Base-by-base conservation (phyloP, 768 basidiomycete species). In the Xanthoconium purpureum region DNA sequence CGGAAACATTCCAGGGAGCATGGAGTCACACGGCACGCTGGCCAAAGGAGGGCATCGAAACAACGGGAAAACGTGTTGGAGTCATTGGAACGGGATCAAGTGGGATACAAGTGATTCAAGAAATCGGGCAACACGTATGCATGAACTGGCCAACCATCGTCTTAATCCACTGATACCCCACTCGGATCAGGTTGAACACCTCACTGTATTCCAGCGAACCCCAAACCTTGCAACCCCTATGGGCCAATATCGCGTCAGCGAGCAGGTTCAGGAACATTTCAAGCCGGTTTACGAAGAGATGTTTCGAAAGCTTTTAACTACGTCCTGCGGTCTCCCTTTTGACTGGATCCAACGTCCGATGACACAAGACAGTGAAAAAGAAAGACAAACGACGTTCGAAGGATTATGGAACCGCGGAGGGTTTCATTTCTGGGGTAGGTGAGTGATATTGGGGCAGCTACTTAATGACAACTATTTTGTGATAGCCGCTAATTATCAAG, bases 1-100 rank as follows among this genome's bases (percentile, higher is more conserved):
- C 60, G 1, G 52, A 52, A 17, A 49, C 24, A 10, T 63, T 63
- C 51, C 20, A 50, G 9, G 60, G 62, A 10, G 1, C 11, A n/a
- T 56, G 49, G n/a, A 52, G 35, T 11, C 62, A 63, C 39, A 60
- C 58, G 1, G 52, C 40, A 3, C 54, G 62, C 0, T 62, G 61
- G 61, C 61, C 61, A n/a, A 54, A 53, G 30, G 51, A 50, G 18
- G 62, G 62, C 6, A 63, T 63, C 17, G 47, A 60, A n/a, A 63
- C 47, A 1, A 35, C 0, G 13, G 50, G 62, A 1, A 60, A 63
- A 28, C 50, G 40, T 10, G 62, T 63, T 9, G 62, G 62, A 10
- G 18, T 64, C 6, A 64, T 63, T 5, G 62, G 63, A 2, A 63
- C 63, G 0, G 62, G 62, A 36, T 49, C 62, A 7, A 60, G 62